These are phyloP conservation scores for Xanthoconium separans DNA, from an alignment of 1,284 basidiomycete genomes.

Conservation along the genomic window DNA sequence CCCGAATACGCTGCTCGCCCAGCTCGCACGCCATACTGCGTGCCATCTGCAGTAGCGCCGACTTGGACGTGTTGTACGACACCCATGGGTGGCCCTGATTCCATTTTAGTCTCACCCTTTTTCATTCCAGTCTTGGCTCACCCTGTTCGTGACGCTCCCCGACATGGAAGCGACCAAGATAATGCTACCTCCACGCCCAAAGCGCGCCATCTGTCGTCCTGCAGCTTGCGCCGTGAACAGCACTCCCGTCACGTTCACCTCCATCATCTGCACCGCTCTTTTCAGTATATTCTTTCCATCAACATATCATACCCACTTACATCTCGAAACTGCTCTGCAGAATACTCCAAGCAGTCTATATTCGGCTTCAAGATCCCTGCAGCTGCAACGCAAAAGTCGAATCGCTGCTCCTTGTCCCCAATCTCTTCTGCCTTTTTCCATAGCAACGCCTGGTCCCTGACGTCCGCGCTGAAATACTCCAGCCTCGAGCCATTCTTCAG, in stretches of 20 bases:
- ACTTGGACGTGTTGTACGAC: slow-evolving; percentile 81
- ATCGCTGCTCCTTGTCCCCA: slow-evolving; percentile 59
- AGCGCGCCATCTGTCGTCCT: slow-evolving; percentile 72
- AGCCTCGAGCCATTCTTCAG: slow-evolving; percentile 50
- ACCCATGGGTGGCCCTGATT: slow-evolving; percentile 68
- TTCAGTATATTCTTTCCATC: neutral
- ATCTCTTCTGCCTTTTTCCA: slow-evolving; percentile 59
- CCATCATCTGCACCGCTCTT: slow-evolving; percentile 53
- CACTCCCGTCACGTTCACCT: slow-evolving; percentile 77
- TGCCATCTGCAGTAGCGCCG: slow-evolving; percentile 79
- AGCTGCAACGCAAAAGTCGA: slow-evolving; percentile 76
- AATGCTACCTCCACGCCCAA: slow-evolving; percentile 75
- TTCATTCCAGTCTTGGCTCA: slow-evolving; percentile 29
- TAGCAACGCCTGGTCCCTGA: slow-evolving; percentile 57
- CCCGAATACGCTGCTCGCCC: slow-evolving; percentile 66
- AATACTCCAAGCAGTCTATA: slow-evolving; percentile 69
- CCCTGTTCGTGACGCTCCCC: slow-evolving; percentile 80
- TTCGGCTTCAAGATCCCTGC: slow-evolving; percentile 71
- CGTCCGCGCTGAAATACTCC: slow-evolving; percentile 67
- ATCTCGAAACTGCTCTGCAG: slow-evolving; percentile 68
- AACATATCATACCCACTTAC: slow-evolving; percentile 32
- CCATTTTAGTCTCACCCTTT: slow-evolving; percentile 1
- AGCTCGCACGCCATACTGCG: slow-evolving; percentile 85
- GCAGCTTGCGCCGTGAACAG: slow-evolving; percentile 79
- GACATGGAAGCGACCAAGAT: slow-evolving; percentile 84